Percentiles rank a stretch among this genome's conserved stretches.
Conservation (phyloP, 2,329 filamentous ascomycete species). For the Exutisphaerella laricina region DNA sequence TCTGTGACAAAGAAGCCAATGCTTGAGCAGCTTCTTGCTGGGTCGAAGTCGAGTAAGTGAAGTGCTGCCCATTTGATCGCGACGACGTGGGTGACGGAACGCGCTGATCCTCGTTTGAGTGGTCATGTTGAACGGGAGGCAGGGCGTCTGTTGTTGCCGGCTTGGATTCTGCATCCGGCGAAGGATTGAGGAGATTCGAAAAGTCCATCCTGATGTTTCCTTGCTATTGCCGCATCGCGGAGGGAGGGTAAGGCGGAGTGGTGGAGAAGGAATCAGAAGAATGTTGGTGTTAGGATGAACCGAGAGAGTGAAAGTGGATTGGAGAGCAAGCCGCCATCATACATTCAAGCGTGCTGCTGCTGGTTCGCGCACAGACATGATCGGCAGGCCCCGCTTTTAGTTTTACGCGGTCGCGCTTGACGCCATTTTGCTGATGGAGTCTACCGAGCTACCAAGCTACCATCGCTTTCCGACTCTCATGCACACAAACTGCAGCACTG, state of each 20-base stretch:
- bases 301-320: constrained; percentile 2
- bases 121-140: constrained; percentile 17
- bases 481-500: too few relatives aligned
- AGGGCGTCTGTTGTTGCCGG: constrained; percentile 22
- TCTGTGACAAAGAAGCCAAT: constrained; percentile 26
- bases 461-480: too few relatives aligned
- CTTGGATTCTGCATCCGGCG: constrained; percentile 16
- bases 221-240: constrained; percentile 15
- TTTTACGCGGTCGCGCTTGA: too few relatives aligned
- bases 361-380: too few relatives aligned
- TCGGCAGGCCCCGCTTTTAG: too few relatives aligned
- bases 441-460: background rate
- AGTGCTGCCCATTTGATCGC: constrained; percentile 13
- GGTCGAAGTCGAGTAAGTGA: constrained; percentile 24
- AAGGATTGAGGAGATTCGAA: constrained; percentile 34
- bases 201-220: constrained; percentile 1
- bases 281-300: background rate
- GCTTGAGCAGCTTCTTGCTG: constrained; percentile 38
- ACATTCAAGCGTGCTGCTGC: too few relatives aligned
- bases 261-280: background rate
- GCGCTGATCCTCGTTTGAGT: constrained; percentile 19
- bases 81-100: constrained; percentile 18
- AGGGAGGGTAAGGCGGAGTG: background rate
- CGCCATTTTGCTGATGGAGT: background rate
- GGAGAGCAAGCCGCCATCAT: background rate